Conservation (phyloP, 2,329 filamentous ascomycete species). For the Scedosporium apiospermum region DNA sequence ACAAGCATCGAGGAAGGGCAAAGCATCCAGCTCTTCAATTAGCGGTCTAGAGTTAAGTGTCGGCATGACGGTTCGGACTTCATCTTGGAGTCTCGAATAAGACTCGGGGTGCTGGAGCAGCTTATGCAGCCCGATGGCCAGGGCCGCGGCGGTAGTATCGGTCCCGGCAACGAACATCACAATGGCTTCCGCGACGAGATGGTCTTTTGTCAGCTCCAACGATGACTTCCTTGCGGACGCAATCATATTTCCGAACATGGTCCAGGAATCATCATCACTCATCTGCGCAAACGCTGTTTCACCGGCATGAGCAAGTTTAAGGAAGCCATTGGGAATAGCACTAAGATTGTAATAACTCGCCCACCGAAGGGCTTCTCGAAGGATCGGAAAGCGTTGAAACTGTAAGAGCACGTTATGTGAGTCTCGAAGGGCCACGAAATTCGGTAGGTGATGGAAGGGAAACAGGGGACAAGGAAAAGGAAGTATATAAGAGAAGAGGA, state of each 20-base stretch:
- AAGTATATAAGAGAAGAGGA: no score
- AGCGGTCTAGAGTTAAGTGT: neutral
- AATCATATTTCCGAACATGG: neutral
- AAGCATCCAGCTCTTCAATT: neutral
- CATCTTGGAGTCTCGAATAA: slow-evolving; percentile 3
- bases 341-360: neutral
- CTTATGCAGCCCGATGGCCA: slow-evolving; percentile 3
- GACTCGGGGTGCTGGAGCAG: neutral
- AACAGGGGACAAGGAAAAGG: no score
- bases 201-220: neutral
- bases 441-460: no score
- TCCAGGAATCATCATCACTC: neutral
- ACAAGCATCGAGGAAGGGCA: slow-evolving; percentile 7
- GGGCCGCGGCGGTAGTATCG: neutral
- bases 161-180: slow-evolving; percentile 8
- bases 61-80: neutral
- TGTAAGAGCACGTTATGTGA: neutral
- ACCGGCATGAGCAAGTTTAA: neutral
- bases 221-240: neutral
- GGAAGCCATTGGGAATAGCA: neutral
- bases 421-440: no score
- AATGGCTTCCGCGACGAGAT: slow-evolving; percentile 2
- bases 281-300: neutral
- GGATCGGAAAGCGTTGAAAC: neutral
- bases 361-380: neutral